Conservation (phyloP, 306 rosid genomes). For the Spatholobus suberectus region DNA sequence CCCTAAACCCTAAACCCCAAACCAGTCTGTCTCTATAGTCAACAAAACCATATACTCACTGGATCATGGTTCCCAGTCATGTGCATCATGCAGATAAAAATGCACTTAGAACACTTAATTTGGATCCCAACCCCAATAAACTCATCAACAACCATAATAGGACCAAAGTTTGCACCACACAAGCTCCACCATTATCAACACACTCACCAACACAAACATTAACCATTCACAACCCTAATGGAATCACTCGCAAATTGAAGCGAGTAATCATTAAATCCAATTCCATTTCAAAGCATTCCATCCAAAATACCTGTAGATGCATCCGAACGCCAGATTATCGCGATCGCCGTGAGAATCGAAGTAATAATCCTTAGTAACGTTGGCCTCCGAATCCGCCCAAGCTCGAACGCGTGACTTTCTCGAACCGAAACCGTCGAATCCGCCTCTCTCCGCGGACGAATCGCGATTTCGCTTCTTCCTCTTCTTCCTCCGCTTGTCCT, state of each 20-base stretch:
- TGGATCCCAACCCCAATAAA: background rate
- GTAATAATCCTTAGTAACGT: slow-evolving; percentile 72
- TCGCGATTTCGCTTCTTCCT: slow-evolving; percentile 65
- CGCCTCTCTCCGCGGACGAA: slow-evolving; percentile 52
- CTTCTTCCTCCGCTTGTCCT: slow-evolving; percentile 48
- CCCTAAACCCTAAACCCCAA: background rate
- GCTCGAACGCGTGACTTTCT: slow-evolving; percentile 77
- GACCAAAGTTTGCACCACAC: background rate
- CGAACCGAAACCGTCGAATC: slow-evolving; percentile 55
- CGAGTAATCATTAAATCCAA: background rate
- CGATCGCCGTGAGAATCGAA: slow-evolving; percentile 80
- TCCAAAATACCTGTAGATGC: slow-evolving; percentile 66
- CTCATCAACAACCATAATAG: background rate
- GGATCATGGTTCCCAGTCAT: background rate
- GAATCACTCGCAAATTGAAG: background rate
- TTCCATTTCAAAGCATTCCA: background rate
- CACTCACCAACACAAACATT: slow-evolving; percentile 1
- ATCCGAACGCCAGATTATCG: slow-evolving; percentile 80
- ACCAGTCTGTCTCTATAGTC: background rate
- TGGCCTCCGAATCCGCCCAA: slow-evolving; percentile 72
- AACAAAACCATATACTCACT: slow-evolving; percentile 15
- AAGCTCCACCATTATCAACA: no score
- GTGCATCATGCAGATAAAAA: background rate
- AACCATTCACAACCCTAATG: background rate
- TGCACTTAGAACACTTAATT: background rate